Evolutionary conservation across 2,329 filamentous ascomycete species (phyloP).

Genomic region (Diaporthe helianthi): DNA sequence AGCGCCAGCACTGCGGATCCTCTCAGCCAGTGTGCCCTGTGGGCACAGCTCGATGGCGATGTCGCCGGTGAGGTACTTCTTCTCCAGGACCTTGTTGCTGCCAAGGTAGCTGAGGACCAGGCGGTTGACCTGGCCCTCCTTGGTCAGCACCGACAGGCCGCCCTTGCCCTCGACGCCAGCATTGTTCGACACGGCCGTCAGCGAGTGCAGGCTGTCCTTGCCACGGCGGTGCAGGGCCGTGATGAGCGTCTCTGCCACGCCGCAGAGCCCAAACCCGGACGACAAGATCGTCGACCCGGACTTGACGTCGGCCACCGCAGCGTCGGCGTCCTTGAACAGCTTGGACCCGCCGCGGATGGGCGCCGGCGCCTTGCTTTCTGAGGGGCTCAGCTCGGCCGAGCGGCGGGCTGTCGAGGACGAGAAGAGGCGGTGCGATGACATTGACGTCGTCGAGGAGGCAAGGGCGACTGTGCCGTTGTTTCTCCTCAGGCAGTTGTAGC

Average conservation of each 20-base stretch:
- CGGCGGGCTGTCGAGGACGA: constrained; percentile 13
- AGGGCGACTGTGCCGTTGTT: not conserved
- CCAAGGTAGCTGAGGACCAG: constrained; percentile 80
- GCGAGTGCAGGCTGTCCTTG: constrained; percentile 65
- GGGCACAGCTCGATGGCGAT: constrained; percentile 79
- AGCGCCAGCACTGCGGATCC: constrained; percentile 74
- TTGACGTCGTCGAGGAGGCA: not conserved
- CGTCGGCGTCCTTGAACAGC: constrained; percentile 64
- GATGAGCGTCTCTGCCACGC: constrained; percentile 58
- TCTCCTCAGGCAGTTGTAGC: not conserved
- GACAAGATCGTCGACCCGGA: constrained; percentile 76
- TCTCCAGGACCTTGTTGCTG: constrained; percentile 78
- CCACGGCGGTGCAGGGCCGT: constrained; percentile 62
- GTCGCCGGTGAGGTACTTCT: constrained; percentile 76
- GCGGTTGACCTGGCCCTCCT: constrained; percentile 73
- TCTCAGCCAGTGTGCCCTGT: constrained; percentile 76
- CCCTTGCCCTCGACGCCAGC: constrained; percentile 73
- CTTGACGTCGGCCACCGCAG: constrained; percentile 73
- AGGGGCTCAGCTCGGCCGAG: not conserved
- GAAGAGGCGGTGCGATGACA: constrained; percentile 20
- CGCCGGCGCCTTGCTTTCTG: constrained; percentile 8
- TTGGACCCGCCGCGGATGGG: constrained; percentile 51
- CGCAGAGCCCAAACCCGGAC: constrained; percentile 83
- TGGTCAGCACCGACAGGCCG: constrained; percentile 72
- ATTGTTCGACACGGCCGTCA: constrained; percentile 84